Evolutionary conservation across 1,139 yeast genomes (phyloP).

Genomic region (Blastobotrys aristatus): DNA sequence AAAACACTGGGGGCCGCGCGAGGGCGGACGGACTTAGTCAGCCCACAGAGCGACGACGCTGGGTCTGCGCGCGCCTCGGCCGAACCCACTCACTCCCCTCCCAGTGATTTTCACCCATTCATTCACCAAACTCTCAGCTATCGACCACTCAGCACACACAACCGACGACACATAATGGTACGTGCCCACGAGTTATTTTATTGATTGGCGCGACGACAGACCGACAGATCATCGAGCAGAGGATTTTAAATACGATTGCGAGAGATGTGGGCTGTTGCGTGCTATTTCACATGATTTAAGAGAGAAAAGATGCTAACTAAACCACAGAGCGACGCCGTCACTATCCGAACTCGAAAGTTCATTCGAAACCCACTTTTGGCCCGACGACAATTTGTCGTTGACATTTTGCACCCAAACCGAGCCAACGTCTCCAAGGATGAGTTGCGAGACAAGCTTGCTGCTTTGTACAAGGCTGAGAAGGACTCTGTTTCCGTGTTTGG

Average conservation of each 20-base stretch:
- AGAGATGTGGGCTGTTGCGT: no score
- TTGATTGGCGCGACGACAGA: background rate
- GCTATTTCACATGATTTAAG: background rate
- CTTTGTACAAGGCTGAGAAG: slow-evolving; percentile 96
- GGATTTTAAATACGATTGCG: no score
- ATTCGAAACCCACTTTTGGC: slow-evolving; percentile 99
- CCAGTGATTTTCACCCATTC: no score
- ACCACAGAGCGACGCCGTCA: slow-evolving; percentile 89
- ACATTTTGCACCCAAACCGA: slow-evolving; percentile 99
- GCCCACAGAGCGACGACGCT: no score
- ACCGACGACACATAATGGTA: slow-evolving; percentile 11
- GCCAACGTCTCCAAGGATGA: slow-evolving; percentile 99
- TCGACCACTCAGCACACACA: slow-evolving; percentile 1
- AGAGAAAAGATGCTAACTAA: background rate
- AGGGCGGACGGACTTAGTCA: no score
- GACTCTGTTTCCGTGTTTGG: slow-evolving; percentile 98
- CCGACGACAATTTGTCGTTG: slow-evolving; percentile 99
- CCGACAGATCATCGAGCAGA: no score
- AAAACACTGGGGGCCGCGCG: no score
- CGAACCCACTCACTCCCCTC: no score
- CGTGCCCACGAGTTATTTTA: background rate
- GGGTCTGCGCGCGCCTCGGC: no score
- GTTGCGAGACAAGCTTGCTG: slow-evolving; percentile 95
- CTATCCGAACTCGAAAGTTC: slow-evolving; percentile 99
- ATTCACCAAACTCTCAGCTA: no score